Base-by-base conservation (phyloP, 2,329 filamentous ascomycete genomes). In the Claviceps sp. region DNA sequence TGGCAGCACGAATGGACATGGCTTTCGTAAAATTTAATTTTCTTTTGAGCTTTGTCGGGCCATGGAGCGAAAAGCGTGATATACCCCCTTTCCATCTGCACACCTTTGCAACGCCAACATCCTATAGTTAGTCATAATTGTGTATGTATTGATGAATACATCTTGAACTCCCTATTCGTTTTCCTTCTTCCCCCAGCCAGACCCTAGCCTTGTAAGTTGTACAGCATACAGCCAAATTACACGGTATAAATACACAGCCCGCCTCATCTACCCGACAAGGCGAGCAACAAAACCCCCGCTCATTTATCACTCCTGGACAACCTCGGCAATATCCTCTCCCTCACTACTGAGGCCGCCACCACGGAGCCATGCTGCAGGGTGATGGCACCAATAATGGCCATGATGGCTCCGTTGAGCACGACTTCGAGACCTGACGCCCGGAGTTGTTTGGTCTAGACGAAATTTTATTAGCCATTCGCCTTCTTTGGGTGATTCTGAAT, bases 301-400 rank as follows among this genome's bases (percentile, higher is more conserved):
- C 7, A 42, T 42, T 13, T 14, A n/a, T 38, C 8, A 44, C 13
- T 44, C 37, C 49, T 58, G 16, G 57, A 53, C 53, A 68, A 52
- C 50, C 61, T 61, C 26, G 63, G 55, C 61, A 95, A 68, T 66
- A 95, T 84, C 67, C 83, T 82, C 59, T 95, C 86, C 63, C 82
- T 80, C 47, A 87, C 82, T 50, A 94, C 70, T 65, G 79, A 77
- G 57, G 82, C 84, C 53, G 91, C 89, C 52, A 86, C 78, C 45
- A 84, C 82, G 40, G 85, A 86, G 47, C 93, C 93, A 59, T 86
- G 82, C 67, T 96, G 88, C 62, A 98, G 72, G n/a, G 88, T 84
- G 50, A 98, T 69, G 11, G 93, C 93, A 22, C 93, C 93, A 45
- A 97, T 72, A 52, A 98, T 85, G 46, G 90, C 88, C 65, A 89